Evolutionary conservation across 768 basidiomycete species (phyloP).

Genomic region (Candolleomyces eurysporus): DNA sequence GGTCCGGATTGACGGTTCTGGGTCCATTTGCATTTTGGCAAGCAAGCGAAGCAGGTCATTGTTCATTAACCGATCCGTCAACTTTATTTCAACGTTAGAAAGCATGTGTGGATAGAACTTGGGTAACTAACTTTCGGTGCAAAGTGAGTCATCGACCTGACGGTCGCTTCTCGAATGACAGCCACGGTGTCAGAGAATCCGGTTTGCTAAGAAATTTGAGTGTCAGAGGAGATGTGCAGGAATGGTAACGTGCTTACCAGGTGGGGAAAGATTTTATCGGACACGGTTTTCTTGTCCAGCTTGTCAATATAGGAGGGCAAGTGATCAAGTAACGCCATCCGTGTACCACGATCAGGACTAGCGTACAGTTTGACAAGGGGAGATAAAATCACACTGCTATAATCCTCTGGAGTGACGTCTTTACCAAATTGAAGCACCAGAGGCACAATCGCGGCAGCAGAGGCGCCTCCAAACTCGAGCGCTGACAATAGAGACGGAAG

Average conservation of each 20-base stretch:
- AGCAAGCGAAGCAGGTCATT: constrained; percentile 93
- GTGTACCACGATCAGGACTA: constrained; percentile 88
- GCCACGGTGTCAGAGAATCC: constrained; percentile 95
- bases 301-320: constrained; percentile 82
- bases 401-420: constrained; percentile 68
- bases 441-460: constrained; percentile 77
- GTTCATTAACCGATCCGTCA: constrained; percentile 89
- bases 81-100: constrained; percentile 37
- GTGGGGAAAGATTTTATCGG: constrained; percentile 90
- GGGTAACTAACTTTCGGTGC: constrained; percentile 67
- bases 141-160: constrained; percentile 81
- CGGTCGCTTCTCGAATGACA: constrained; percentile 90
- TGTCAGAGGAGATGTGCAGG: constrained; percentile 4
- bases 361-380: constrained; percentile 84
- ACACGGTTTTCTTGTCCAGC: constrained; percentile 80
- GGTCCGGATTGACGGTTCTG: constrained; percentile 93
- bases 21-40: constrained; percentile 89
- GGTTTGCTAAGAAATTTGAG: constrained; percentile 66
- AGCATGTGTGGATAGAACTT: not conserved
- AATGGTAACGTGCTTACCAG: constrained; percentile 51
- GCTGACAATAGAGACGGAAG: constrained; percentile 82
- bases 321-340: constrained; percentile 91
- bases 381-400: constrained; percentile 61
- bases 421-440: constrained; percentile 80
- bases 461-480: constrained; percentile 74